phyloP scores from a whole-genome alignment of 2,329 filamentous ascomycete genomes.

The Penicillium paneum region DNA sequence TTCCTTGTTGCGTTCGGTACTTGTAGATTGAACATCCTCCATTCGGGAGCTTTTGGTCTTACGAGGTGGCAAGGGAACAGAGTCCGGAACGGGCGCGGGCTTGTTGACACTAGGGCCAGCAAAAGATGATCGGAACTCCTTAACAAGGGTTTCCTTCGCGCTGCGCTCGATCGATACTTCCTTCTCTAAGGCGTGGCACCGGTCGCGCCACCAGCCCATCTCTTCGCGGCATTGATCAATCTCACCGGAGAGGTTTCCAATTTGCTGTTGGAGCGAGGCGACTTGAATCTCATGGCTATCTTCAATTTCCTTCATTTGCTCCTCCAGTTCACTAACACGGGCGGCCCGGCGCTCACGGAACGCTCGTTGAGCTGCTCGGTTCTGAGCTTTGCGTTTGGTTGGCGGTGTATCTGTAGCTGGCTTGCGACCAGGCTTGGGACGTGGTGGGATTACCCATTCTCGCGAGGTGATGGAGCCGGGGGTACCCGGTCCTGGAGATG shows the following conservation, averaged over 20 bases:
- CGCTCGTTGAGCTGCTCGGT: slow-evolving; percentile 83
- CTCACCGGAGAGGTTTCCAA: slow-evolving; percentile 58
- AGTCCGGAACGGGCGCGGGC: slow-evolving; percentile 29
- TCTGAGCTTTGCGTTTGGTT: slow-evolving; percentile 92
- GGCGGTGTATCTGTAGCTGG: slow-evolving; percentile 88
- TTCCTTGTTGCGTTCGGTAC: slow-evolving; percentile 17
- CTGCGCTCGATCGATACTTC: slow-evolving; percentile 51
- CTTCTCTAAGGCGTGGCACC: slow-evolving; percentile 62
- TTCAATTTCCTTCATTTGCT: slow-evolving; percentile 50
- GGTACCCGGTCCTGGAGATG: slow-evolving; percentile 38
- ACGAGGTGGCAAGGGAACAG: slow-evolving; percentile 40
- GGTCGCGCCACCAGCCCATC: slow-evolving; percentile 46
- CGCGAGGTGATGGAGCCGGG: slow-evolving; percentile 65
- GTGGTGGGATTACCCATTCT: slow-evolving; percentile 81
- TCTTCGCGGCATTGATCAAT: slow-evolving; percentile 62
- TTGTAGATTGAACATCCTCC: slow-evolving; percentile 18
- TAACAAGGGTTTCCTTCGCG: slow-evolving; percentile 43
- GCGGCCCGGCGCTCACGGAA: slow-evolving; percentile 86
- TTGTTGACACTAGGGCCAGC: slow-evolving; percentile 20
- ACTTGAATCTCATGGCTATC: slow-evolving; percentile 46
- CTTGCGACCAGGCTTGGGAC: slow-evolving; percentile 88
- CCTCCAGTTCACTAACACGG: slow-evolving; percentile 67
- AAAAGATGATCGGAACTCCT: slow-evolving; percentile 39
- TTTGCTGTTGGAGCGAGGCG: slow-evolving; percentile 55
- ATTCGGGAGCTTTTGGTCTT: slow-evolving; percentile 20